Base-by-base conservation (phyloP, 2,329 filamentous ascomycete genomes). In the Canariomyces notabilis region DNA sequence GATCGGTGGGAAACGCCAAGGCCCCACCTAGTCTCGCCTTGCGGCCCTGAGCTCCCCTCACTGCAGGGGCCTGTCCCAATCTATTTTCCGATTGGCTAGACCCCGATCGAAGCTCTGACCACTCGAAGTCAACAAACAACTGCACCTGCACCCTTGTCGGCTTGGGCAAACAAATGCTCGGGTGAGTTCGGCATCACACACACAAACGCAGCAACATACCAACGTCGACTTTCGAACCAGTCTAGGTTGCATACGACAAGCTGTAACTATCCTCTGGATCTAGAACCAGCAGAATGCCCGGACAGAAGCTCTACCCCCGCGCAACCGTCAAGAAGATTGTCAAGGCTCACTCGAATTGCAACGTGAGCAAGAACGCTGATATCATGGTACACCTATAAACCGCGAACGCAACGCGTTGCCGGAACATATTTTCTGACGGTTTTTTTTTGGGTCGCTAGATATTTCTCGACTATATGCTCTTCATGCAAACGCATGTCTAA, bases 271-370 rank as follows among this genome's bases (percentile, higher is more conserved):
- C 7, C 19, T 14, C 7, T 12, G 18, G 4, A 26, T 20, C 11
- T 12, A 23, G n/a, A 20, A 8, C 23, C n/a, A 14, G 14, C 46
- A 57, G 41, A 9, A 84, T 82, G 42, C 70, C 77, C 11, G 74
- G 80, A 18, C 82, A 84, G 61, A 91, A 89, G 57, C 73, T 87
- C 12, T 95, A 95, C 60, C 89, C 89, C 9, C 83, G 89, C 52
- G 82, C 80, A 15, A 93, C 87, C 0, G 75, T 95, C 58, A 93
- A 89, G 67, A 90, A 89, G 66, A 91, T 94, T 50, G 76, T 94
- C 60, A 95, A 95, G 68, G 89, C 88, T 15, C 89, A 95, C 65
- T 85, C 88, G 7, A 85, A 87, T 53, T 82, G 83, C 62, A 85
- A 78, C 54, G 67, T 95, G 53, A 88, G 83, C 71, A 93, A 89